Conservation (phyloP, 2,329 filamentous ascomycete genomes). For the Pseudogymnoascus sp. region DNA sequence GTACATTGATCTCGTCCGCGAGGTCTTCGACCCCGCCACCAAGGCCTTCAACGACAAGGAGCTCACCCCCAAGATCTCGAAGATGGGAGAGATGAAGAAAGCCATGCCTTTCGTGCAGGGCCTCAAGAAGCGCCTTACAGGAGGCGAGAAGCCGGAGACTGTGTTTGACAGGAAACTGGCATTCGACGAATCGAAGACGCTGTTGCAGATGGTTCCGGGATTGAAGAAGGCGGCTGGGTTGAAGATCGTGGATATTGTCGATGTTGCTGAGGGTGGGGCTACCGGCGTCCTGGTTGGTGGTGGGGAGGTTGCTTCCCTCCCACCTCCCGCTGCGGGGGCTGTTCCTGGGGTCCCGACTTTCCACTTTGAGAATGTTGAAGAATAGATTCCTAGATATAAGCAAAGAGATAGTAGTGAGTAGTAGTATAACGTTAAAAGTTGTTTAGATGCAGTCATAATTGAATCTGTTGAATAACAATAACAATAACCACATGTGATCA, state of each 20-base stretch:
- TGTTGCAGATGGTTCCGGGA: slow-evolving; percentile 69
- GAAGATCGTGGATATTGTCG: slow-evolving; percentile 61
- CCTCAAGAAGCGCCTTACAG: slow-evolving; percentile 73
- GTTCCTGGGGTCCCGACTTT: slow-evolving; percentile 78
- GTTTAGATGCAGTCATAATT: slow-evolving; percentile 1
- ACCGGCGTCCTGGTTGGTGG: slow-evolving; percentile 45
- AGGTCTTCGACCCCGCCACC: slow-evolving; percentile 55
- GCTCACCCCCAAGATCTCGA: slow-evolving; percentile 67
- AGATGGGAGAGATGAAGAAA: slow-evolving; percentile 88
- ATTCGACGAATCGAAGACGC: slow-evolving; percentile 73
- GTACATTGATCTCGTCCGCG: slow-evolving; percentile 71
- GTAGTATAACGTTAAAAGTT: slow-evolving; percentile 2
- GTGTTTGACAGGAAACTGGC: slow-evolving; percentile 78
- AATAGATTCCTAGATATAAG: slow-evolving; percentile 5
- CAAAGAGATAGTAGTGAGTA: background rate
- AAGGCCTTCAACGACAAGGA: slow-evolving; percentile 69
- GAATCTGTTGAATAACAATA: background rate
- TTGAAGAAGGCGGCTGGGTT: slow-evolving; percentile 69
- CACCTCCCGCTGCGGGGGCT: slow-evolving; percentile 59
- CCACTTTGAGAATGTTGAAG: slow-evolving; percentile 70
- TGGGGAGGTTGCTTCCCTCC: slow-evolving; percentile 48
- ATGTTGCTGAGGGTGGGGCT: slow-evolving; percentile 62
- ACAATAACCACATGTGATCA: background rate
- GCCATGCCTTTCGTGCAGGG: slow-evolving; percentile 93
- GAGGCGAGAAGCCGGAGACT: slow-evolving; percentile 53